phyloP scores from a whole-genome alignment of 176 grass and related monocot species.

The Microstegium vimineum region DNA sequence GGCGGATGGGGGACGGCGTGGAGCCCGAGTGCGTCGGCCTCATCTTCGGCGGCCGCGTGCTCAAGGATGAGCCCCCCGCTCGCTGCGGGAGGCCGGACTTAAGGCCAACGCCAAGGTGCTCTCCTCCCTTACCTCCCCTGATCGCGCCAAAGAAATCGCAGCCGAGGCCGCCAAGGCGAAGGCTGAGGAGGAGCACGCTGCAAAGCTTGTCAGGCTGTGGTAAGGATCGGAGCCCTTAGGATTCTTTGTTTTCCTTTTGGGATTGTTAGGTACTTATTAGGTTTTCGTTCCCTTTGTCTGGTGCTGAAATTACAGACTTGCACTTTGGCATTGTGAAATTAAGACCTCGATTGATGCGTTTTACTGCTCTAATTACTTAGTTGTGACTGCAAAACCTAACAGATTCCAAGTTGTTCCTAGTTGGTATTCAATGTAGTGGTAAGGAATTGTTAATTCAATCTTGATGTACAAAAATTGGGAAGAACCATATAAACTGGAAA shows the following conservation, averaged over 20 bases:
- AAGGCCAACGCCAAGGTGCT: slow-evolving; percentile 86
- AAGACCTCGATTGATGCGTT: neutral
- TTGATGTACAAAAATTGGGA: neutral
- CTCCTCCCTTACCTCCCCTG: slow-evolving; percentile 45
- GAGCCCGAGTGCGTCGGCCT: slow-evolving; percentile 63
- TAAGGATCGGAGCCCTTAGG: neutral
- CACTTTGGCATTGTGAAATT: neutral
- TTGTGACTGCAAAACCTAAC: neutral
- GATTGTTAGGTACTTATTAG: neutral
- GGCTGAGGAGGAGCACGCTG: slow-evolving; percentile 62
- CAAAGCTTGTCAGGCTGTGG: slow-evolving; percentile 63
- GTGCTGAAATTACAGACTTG: slow-evolving; percentile 2
- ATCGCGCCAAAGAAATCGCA: slow-evolving; percentile 53
- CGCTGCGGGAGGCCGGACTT: slow-evolving; percentile 54
- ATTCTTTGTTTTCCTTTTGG: neutral
- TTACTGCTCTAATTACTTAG: neutral
- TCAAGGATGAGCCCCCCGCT: slow-evolving; percentile 47
- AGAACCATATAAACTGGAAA: neutral
- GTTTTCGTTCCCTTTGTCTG: neutral
- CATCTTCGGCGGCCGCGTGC: slow-evolving; percentile 83
- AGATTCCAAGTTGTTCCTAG: neutral
- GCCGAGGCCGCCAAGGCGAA: slow-evolving; percentile 49
- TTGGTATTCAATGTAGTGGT: neutral
- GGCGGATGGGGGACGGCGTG: slow-evolving; percentile 42
- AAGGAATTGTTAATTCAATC: neutral